Base-by-base conservation (phyloP, 2,329 filamentous ascomycete genomes). In the Rhynchosporium agropyri region DNA sequence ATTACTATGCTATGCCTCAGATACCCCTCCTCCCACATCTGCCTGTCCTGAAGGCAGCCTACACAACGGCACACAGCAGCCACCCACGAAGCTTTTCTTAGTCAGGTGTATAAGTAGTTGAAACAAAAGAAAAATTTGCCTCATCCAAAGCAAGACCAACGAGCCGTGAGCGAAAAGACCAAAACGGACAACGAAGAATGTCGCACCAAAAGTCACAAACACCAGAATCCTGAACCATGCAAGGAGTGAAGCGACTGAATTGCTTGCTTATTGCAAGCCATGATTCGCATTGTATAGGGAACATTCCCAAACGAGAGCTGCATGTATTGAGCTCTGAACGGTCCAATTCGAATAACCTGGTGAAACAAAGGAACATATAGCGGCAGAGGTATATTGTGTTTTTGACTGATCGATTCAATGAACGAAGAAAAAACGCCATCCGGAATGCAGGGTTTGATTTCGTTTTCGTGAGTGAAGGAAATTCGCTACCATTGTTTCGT, bases 381-480 rank as follows among this genome's bases (percentile, higher is more conserved):
- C 63, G 55, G 65, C 60, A 67, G 63, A 67, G 65, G 65, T 69
- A 68, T 69, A 63, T 61, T 64, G 55, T 60, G 45, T 50, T 45
- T 20, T 62, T 58, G 61, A 63, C 58, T 63, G 50, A 58, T 46
- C 55, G 49, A 36, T 50, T 28, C 33, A 50, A 31, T 49, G 33
- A 50, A 51, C 63, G 63, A 65, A 65, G 51, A 33, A 67, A 68
- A 40, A 68, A 69, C 65, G 67, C 68, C 66, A 57, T 61, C 63
- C 61, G 60, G 61, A 64, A 69, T 70, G 68, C 68, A 69, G 63
- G 5, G 51, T 65, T 51, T 68, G 60, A 62, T 65, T 62, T 66
- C 55, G 58, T 63, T 54, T 64, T 67, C 60, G 59, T 62, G 36
- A 54, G 55, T 54, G 59, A 59, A 60, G 53, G 43, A 31, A 57